Conservation (phyloP, 2,329 filamentous ascomycete genomes). For the Trichoderma arundinaceum region DNA sequence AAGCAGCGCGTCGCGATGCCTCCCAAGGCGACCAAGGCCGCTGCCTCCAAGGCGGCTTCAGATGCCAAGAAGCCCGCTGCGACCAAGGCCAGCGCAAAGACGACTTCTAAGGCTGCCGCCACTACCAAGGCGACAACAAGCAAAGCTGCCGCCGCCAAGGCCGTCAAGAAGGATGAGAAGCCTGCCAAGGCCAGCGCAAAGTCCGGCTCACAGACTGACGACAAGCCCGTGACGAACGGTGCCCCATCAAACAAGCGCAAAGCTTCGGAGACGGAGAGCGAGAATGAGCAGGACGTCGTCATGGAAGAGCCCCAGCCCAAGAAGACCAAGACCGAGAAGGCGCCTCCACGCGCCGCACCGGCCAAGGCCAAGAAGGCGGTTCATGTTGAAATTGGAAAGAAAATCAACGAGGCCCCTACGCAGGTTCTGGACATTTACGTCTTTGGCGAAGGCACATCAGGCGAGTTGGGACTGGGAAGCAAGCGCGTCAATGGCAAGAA, state of each 20-base stretch:
- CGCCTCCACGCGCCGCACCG: slow-evolving; percentile 32
- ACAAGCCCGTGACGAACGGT: slow-evolving; percentile 45
- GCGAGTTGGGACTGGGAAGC: slow-evolving; percentile 33
- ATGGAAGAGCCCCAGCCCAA: slow-evolving; percentile 34
- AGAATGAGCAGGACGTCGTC: slow-evolving; percentile 36
- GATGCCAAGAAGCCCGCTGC: slow-evolving; percentile 38
- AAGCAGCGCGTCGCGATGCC: slow-evolving; percentile 41
- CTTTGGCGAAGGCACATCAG: slow-evolving; percentile 33
- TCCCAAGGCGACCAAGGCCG: slow-evolving; percentile 37
- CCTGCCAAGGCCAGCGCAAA: slow-evolving; percentile 37
- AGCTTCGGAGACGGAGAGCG: slow-evolving; percentile 38
- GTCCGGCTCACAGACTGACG: slow-evolving; percentile 40
- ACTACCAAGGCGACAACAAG: slow-evolving; percentile 40
- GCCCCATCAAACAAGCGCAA: slow-evolving; percentile 40
- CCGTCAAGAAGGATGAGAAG: slow-evolving; percentile 36
- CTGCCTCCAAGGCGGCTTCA: slow-evolving; percentile 38
- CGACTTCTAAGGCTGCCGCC: slow-evolving; percentile 32
- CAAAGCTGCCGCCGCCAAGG: slow-evolving; percentile 39
- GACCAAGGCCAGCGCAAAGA: slow-evolving; percentile 27
- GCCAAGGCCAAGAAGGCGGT: slow-evolving; percentile 63
- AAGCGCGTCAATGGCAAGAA: slow-evolving; percentile 64
- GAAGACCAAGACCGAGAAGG: slow-evolving; percentile 38
- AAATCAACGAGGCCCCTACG: slow-evolving; percentile 62
- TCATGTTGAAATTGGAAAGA: slow-evolving; percentile 61
- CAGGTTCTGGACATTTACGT: slow-evolving; percentile 32